Conservation (phyloP, 2,329 filamentous ascomycete species). For the Metarhizium guizhouense region DNA sequence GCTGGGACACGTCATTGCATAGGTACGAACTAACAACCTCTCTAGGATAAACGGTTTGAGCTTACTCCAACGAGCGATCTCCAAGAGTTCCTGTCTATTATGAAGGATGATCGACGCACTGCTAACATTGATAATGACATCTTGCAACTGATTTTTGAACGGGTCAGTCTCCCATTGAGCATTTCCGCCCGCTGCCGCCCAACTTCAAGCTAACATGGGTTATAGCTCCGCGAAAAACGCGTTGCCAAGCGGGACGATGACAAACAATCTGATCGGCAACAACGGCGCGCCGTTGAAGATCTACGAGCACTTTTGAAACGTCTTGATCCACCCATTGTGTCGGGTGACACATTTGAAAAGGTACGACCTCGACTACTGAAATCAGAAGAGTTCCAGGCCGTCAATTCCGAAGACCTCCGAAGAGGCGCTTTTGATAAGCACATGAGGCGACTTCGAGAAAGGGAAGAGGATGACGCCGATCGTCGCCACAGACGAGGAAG, state of each 20-base stretch:
- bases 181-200: background rate
- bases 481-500: slow-evolving; percentile 51
- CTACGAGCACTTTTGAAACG: slow-evolving; percentile 83
- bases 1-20: background rate
- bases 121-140: slow-evolving; percentile 76
- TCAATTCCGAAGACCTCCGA: slow-evolving; percentile 75
- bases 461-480: slow-evolving; percentile 78
- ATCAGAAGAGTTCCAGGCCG: slow-evolving; percentile 73
- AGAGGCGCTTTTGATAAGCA: slow-evolving; percentile 84
- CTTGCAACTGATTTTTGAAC: slow-evolving; percentile 73
- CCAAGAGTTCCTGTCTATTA: slow-evolving; percentile 75
- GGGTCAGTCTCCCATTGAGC: slow-evolving; percentile 40
- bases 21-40: slow-evolving; percentile 7
- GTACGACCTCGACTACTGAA: slow-evolving; percentile 72
- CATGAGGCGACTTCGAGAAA: slow-evolving; percentile 82
- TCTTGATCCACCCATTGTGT: slow-evolving; percentile 71
- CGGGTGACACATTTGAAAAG: slow-evolving; percentile 81
- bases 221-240: slow-evolving; percentile 74
- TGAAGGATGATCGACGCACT: slow-evolving; percentile 82
- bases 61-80: slow-evolving; percentile 78
- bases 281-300: slow-evolving; percentile 75
- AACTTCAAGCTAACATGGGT: slow-evolving; percentile 7
- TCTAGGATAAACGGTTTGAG: slow-evolving; percentile 82
- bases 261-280: slow-evolving; percentile 73
- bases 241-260: slow-evolving; percentile 77